Base-by-base conservation (phyloP, 176 grass and related monocot genomes). In the Oryza meridionalis region DNA sequence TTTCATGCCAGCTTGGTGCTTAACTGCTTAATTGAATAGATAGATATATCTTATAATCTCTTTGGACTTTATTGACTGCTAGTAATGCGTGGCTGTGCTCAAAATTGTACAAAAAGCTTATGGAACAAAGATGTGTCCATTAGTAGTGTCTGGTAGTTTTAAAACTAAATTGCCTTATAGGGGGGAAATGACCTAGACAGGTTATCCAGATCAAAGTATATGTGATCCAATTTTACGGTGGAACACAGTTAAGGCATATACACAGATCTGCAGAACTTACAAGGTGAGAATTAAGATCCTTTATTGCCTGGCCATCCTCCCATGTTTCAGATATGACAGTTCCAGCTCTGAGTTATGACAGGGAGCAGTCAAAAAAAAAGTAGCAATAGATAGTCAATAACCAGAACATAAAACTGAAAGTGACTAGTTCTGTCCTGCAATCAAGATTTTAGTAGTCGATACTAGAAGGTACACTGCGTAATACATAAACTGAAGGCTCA, bases 281-380 rank as follows among this genome's bases (percentile, higher is more conserved):
- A 74, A 99, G 75, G 81, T 96, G 93, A 89, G 86, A 62, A 92
- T 96, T 99, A 84, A 99, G 85, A 86, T 96, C 97, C 82, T 99
- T 99, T 87, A 96, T 90, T 87, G 91, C 97, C 68, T 99, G 97
- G 43, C 97, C 93, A 74, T 99, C 97, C 82, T 99, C 97, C 97
- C 93, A 99, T 85, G 88, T 88, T 89, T 99, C 93, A 78, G 97
- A 99, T 63, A 99, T 99, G 26, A 96, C 74, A 83, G 97, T 99
- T 84, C 97, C 97, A 88, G 93, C 90, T 83, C 97, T 99, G 90
- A 69, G 79, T 77, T 84, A 82, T 77, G 69, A 81, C 71, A 38
- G 2, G 63, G 16, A 51, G 31, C 69, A 76, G 46, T 77, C 7
- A 38, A 78, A 78, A 82, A 62, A 81, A 33, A 58, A 58, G 9